Conservation (phyloP, 495 filamentous ascomycete genomes). For the Penicillium pulvis region DNA sequence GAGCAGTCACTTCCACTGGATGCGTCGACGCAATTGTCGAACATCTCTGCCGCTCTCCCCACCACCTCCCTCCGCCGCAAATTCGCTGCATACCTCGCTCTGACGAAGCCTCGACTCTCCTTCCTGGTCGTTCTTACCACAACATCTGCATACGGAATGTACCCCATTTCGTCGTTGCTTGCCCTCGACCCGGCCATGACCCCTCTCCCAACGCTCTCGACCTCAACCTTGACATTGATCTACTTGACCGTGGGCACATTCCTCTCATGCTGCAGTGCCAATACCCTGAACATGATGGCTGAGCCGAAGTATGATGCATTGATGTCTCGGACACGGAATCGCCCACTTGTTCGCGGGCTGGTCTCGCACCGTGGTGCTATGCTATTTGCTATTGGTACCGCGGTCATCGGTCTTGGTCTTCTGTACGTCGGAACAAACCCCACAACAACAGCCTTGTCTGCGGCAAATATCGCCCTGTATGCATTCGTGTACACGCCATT, state of each 20-base stretch:
- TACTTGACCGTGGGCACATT: slow-evolving; percentile 91
- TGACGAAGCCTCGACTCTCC: slow-evolving; percentile 92
- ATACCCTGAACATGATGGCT: slow-evolving; percentile 95
- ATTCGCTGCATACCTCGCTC: slow-evolving; percentile 82
- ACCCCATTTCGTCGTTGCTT: slow-evolving; percentile 67
- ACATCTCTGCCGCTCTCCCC: slow-evolving; percentile 65
- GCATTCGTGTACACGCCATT: slow-evolving; percentile 90
- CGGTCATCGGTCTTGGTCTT: slow-evolving; percentile 61
- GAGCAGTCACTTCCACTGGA: slow-evolving; percentile 67
- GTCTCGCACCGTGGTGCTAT: slow-evolving; percentile 75
- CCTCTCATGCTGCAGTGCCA: slow-evolving; percentile 81
- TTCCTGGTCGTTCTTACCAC: slow-evolving; percentile 90
- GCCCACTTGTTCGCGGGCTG: slow-evolving; percentile 83
- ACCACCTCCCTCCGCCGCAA: slow-evolving; percentile 72
- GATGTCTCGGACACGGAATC: slow-evolving; percentile 88
- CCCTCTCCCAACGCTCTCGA: slow-evolving; percentile 78
- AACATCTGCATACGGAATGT: slow-evolving; percentile 88
- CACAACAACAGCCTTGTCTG: slow-evolving; percentile 84
- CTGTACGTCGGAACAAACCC: slow-evolving; percentile 93
- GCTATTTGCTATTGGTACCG: slow-evolving; percentile 74
- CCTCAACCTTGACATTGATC: slow-evolving; percentile 84
- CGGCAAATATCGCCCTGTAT: slow-evolving; percentile 83
- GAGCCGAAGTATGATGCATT: slow-evolving; percentile 87
- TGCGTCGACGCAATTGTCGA: slow-evolving; percentile 79
- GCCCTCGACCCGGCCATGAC: slow-evolving; percentile 63